These are phyloP conservation scores for Candida sanyaensis DNA, from an alignment of 1,139 yeast genomes.

Conservation along the genomic window DNA sequence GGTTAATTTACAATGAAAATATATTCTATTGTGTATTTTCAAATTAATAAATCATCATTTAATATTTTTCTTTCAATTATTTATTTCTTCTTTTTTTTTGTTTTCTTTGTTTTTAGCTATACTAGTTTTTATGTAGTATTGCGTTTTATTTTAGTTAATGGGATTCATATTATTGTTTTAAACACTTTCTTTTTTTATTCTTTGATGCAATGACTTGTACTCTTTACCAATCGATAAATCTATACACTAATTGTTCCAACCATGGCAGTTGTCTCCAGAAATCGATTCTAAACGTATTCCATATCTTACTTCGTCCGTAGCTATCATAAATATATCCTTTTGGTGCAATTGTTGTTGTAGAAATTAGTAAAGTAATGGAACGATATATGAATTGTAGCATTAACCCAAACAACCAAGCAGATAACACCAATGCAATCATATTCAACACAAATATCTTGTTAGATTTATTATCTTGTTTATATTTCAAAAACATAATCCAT, in stretches of 20 bases:
- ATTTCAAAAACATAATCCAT: constrained; percentile 27
- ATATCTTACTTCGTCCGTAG: constrained; percentile 13
- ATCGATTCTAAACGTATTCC: constrained; percentile 1
- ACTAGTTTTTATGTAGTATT: not conserved
- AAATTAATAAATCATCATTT: constrained; percentile 4
- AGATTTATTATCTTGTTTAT: constrained; percentile 25
- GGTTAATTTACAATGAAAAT: constrained; percentile 2
- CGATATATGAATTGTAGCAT: constrained; percentile 10
- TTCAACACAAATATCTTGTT: constrained; percentile 24
- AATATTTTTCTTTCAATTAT: not conserved
- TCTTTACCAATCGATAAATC: constrained; percentile 10
- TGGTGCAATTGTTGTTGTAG: not conserved
- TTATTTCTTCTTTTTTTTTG: not conserved
- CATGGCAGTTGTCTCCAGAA: constrained; percentile 10
- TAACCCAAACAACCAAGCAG: constrained; percentile 18
- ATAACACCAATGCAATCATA: constrained; percentile 22
- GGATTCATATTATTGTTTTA: constrained; percentile 5
- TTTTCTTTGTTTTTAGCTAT: too few relatives aligned
- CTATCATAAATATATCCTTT: constrained; percentile 24
- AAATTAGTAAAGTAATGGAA: constrained; percentile 10
- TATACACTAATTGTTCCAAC: constrained; percentile 11
- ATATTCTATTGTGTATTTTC: constrained; percentile 2
- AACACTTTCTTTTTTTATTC: constrained; percentile 1
- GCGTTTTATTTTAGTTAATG: not conserved
- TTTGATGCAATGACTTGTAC: constrained; percentile 8